These are phyloP conservation scores for Corylus heterophylla DNA, from an alignment of 306 rosid genomes.

Conservation along the genomic window DNA sequence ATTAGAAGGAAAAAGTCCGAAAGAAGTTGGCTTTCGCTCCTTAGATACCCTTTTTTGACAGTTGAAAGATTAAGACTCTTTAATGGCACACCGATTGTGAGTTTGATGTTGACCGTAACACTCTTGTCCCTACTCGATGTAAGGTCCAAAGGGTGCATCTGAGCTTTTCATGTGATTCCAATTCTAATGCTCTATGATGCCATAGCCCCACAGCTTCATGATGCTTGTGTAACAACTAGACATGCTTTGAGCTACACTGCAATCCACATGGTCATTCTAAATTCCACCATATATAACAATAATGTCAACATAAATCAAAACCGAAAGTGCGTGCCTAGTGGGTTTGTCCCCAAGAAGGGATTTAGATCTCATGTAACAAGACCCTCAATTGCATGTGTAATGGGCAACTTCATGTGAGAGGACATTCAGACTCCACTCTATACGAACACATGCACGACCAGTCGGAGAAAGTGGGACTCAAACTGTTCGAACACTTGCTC, in stretches of 20 bases:
- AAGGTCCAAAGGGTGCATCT: slow-evolving; percentile 35
- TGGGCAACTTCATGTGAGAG: no score
- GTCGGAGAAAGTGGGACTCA: no score
- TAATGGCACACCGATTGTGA: slow-evolving; percentile 9
- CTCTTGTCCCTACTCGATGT: slow-evolving; percentile 39
- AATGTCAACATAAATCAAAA: no score
- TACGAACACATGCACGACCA: no score
- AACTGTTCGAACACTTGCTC: no score
- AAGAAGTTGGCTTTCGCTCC: slow-evolving; percentile 42
- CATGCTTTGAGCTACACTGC: background rate
- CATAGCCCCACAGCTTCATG: slow-evolving; percentile 39
- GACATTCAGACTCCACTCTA: no score
- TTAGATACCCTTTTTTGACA: slow-evolving; percentile 33
- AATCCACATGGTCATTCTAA: background rate
- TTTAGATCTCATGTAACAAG: no score
- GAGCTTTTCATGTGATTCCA: slow-evolving; percentile 34
- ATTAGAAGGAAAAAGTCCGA: slow-evolving; percentile 42
- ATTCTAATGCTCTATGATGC: slow-evolving; percentile 20
- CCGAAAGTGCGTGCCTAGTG: no score
- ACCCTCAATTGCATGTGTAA: no score
- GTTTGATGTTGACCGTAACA: slow-evolving; percentile 32
- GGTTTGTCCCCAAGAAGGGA: no score
- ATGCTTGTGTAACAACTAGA: slow-evolving; percentile 10
- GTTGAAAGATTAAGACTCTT: slow-evolving; percentile 26
- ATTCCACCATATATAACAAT: background rate